Evolutionary conservation across 2,329 filamentous ascomycete genomes (phyloP), one percentile per base, ranked within the genome.

Genomic region (Botryosphaeria dothidea): DNA sequence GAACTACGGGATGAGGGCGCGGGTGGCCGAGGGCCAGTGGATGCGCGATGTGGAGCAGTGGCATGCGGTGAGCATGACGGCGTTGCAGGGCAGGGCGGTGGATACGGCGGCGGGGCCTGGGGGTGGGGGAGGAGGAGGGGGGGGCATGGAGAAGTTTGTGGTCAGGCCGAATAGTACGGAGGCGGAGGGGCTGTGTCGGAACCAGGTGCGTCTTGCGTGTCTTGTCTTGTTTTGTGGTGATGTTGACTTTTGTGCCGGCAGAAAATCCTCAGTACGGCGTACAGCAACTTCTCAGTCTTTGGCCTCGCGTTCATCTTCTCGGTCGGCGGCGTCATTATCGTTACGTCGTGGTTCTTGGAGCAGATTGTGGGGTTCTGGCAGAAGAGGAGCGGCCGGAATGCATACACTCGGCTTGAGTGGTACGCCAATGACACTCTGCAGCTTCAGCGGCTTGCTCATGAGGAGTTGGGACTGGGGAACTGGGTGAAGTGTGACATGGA

Each of bases 11-110:
- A 61, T 65, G 8, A 70, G 73, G n/a, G 57, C 36, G 6, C 60
- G 65, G 3, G 57, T 77, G 3, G 73, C 75, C 0, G 54, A 67
- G 21, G 73, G 74, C 31, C 77, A 79, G 65, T 79, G 78, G 76
- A 69, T 75, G 43, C 60, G 72, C 11, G 77, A 79, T 62, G 67
- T 77, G 8, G 65, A 70, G 21, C 66, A 69, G 43, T 78, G 72
- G 73, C 45, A 49, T 36, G 19, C 25, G 2, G 27, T 38, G 1
- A n/a, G 17, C 11, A 25, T 57, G 43, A 41, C 57, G 11, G 45
- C 57, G 41, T 4, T 46, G 57, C 57, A 46, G 43, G 41, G 41
- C 23, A 23, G 43, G 11, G 41, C 13, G 17, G 57, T 48, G 29
- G 27, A 48, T n/a, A 19, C 43, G 57, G 54, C 54, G 36, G 29